Evolutionary conservation across 106 monocot species (phyloP).

Genomic region (Agapanthus africanus): DNA sequence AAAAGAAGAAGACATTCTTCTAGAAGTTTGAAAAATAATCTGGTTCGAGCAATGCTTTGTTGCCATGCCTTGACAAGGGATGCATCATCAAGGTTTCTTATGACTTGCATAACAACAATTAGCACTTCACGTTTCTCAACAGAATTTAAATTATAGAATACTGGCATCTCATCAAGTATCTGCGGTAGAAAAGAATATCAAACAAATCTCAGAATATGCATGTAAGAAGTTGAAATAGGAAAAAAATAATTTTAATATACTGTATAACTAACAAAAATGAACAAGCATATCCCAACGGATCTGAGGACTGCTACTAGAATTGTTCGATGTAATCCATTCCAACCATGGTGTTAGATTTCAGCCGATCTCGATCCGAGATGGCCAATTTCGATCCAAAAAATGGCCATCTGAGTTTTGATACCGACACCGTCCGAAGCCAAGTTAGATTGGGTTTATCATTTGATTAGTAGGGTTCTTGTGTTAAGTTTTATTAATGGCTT

Average conservation of each 20-base stretch:
- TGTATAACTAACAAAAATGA: background rate
- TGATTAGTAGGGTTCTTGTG: too few species aligned
- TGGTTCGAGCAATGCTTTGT: constrained; percentile 85
- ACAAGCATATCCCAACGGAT: background rate
- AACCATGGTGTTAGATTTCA: too few species aligned
- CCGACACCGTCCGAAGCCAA: too few species aligned
- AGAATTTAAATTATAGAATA: constrained; percentile 89
- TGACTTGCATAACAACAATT: constrained; percentile 80
- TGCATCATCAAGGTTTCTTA: constrained; percentile 88
- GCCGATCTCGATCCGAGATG: too few species aligned
- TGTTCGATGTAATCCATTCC: background rate
- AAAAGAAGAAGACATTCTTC: constrained; percentile 96
- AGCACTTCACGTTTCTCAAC: constrained; percentile 95
- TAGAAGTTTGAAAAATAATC: constrained; percentile 95
- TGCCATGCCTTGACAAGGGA: constrained; percentile 97
- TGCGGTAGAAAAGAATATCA: constrained; percentile 20
- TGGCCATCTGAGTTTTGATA: too few species aligned
- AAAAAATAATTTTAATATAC: background rate
- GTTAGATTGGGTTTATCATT: too few species aligned
- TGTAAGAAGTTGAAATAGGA: background rate
- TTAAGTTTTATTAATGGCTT: too few species aligned
- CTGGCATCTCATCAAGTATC: constrained; percentile 99
- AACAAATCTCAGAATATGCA: background rate
- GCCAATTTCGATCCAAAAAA: too few species aligned
- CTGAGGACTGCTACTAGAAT: background rate